Evolutionary conservation across 1,139 yeast species (phyloP).

Genomic region (Yamadazyma triangularis): DNA sequence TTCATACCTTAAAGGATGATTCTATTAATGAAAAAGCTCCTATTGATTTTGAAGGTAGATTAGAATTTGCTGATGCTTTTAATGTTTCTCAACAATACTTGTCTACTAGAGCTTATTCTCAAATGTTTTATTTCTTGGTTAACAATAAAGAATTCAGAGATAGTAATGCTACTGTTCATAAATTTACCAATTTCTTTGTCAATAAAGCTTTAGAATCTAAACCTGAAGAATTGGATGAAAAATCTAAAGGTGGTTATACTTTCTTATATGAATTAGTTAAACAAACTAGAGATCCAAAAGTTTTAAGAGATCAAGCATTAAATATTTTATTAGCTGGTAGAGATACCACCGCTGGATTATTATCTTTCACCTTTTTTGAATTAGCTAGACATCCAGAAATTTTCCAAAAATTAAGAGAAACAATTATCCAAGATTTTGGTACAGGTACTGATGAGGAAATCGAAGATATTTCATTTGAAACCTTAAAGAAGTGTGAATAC

Average conservation of each 20-base stretch:
- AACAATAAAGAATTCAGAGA: slow-evolving; percentile 29
- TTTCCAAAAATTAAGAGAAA: slow-evolving; percentile 29
- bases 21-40: slow-evolving; percentile 46
- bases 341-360: slow-evolving; percentile 45
- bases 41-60: slow-evolving; percentile 18
- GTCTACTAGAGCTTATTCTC: slow-evolving; percentile 25
- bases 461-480: slow-evolving; percentile 37
- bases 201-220: slow-evolving; percentile 17
- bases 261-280: slow-evolving; percentile 44
- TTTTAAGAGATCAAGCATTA: slow-evolving; percentile 41
- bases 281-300: slow-evolving; percentile 38
- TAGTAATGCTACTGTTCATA: slow-evolving; percentile 25
- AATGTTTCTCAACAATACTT: slow-evolving; percentile 27
- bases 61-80: slow-evolving; percentile 21
- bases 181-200: slow-evolving; percentile 29
- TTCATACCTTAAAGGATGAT: slow-evolving; percentile 41
- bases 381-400: slow-evolving; percentile 37
- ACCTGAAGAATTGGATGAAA: slow-evolving; percentile 32
- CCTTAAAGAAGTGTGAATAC: slow-evolving; percentile 46
- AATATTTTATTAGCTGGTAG: slow-evolving; percentile 45
- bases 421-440: slow-evolving; percentile 31
- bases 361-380: slow-evolving; percentile 39
- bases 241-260: slow-evolving; percentile 32
- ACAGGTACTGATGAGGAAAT: slow-evolving; percentile 26
- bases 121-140: slow-evolving; percentile 23